Percentiles rank a stretch among this genome's conserved stretches.
Evolutionary conservation across 495 filamentous ascomycete genomes (phyloP).

Genomic region (Talaromyces borbonicus): DNA sequence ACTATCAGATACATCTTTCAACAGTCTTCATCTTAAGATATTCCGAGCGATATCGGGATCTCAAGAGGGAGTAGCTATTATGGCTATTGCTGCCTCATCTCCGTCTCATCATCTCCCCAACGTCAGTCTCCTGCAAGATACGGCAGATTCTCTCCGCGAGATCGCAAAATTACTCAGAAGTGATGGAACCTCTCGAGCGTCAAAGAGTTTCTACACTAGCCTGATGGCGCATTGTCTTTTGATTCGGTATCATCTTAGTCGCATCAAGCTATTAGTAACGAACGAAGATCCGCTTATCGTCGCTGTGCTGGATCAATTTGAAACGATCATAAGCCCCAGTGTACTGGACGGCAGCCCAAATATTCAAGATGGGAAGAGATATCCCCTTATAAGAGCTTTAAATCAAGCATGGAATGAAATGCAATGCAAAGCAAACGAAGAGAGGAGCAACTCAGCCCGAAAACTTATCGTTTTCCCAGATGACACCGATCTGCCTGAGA

Average conservation of each 20-base stretch:
- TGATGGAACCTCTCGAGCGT: neutral
- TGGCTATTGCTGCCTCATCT: conserved; percentile 1
- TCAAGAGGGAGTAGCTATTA: no score
- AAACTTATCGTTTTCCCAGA: neutral
- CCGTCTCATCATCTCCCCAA: neutral
- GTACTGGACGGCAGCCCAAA: no score
- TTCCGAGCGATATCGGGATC: neutral
- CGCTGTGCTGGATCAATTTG: neutral
- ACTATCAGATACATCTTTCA: no score
- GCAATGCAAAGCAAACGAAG: neutral
- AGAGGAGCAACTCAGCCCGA: neutral
- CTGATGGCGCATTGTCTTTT: neutral
- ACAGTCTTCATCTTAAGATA: neutral
- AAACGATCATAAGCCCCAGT: neutral
- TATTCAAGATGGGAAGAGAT: neutral
- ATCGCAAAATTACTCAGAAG: neutral
- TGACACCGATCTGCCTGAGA: neutral
- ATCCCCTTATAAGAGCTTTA: neutral
- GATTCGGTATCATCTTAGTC: neutral
- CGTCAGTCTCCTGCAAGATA: neutral
- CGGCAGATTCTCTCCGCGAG: neutral
- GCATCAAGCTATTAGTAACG: neutral
- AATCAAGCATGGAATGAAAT: neutral
- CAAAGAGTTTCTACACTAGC: neutral
- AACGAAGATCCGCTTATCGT: neutral